Conservation (phyloP, 1,284 basidiomycete species). For the Cystobasidiaceae sp. region DNA sequence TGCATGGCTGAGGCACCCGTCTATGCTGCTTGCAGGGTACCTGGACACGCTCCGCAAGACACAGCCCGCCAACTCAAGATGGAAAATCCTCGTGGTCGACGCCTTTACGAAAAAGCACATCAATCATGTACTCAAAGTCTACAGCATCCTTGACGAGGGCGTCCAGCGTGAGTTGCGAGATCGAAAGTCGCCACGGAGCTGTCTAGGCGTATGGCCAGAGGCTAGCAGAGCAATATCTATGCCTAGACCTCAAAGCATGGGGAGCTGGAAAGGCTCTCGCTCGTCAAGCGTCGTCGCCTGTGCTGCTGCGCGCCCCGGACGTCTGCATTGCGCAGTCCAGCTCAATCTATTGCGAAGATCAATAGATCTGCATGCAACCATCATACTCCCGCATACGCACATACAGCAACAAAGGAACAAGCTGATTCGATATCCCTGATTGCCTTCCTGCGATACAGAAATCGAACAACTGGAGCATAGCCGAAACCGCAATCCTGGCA, state of each 20-base stretch:
- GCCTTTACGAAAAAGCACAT: conserved; percentile 81
- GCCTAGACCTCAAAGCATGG: too few relatives aligned
- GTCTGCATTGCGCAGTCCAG: too few relatives aligned
- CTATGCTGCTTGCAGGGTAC: conserved; percentile 34
- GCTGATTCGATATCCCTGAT: neutral
- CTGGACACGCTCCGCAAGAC: conserved; percentile 39
- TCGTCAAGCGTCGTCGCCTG: too few relatives aligned
- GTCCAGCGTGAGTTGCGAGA: conserved; percentile 66
- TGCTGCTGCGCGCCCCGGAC: too few relatives aligned
- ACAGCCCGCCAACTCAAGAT: conserved; percentile 48
- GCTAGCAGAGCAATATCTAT: too few relatives aligned
- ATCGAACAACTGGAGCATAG: conserved; percentile 51
- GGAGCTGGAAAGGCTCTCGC: too few relatives aligned
- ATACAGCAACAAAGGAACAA: neutral
- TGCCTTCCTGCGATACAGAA: conserved; percentile 43
- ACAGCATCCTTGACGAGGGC: conserved; percentile 88
- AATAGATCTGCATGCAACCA: neutral
- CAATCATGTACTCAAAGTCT: conserved; percentile 80
- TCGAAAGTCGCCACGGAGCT: neutral
- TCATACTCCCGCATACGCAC: neutral
- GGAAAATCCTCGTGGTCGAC: conserved; percentile 97
- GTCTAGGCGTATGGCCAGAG: neutral
- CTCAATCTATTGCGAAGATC: neutral
- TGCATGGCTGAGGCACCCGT: neutral
- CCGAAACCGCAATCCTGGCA: conserved; percentile 67